Evolutionary conservation across 164 flowering plant species (phyloP).

Genomic region (Nymphaea thermarum): DNA sequence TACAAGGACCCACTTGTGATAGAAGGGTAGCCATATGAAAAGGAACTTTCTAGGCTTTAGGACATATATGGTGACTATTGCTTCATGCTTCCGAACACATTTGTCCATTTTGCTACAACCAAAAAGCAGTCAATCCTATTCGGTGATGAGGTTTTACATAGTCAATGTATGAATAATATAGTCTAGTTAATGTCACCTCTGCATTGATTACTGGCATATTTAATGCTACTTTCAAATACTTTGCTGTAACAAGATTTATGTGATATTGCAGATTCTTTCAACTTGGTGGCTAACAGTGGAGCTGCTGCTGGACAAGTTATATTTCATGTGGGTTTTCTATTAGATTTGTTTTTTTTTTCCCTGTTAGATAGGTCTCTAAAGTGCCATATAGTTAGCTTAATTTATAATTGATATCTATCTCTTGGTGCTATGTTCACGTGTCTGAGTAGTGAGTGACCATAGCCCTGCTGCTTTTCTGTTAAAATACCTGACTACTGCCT

Average conservation of each 20-base stretch:
- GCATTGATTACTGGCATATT: not conserved
- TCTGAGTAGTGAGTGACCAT: not conserved
- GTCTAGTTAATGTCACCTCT: not conserved
- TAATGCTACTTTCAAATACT: not conserved
- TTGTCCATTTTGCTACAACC: too few species aligned
- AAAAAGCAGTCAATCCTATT: too few species aligned
- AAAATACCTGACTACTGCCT: not conserved
- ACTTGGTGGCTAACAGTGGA: conserved; percentile 79
- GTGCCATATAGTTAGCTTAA: not conserved
- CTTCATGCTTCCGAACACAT: too few species aligned
- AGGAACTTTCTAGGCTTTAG: too few species aligned
- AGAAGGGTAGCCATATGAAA: too few species aligned
- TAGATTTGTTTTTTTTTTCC: not conserved
- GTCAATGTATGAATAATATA: not conserved
- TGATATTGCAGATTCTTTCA: conserved; percentile 71
- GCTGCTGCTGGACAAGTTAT: conserved; percentile 87
- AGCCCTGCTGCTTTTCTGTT: not conserved
- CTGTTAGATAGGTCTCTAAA: not conserved
- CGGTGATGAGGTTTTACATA: too few species aligned
- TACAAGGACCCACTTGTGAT: too few species aligned
- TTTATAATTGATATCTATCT: not conserved
- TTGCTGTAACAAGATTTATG: not conserved
- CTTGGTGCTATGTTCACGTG: not conserved
- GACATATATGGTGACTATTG: too few species aligned
- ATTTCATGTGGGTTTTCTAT: conserved; percentile 52